Evolutionary conservation across 345 rosid genomes (phyloP).

Genomic region (Eucalyptus albens): DNA sequence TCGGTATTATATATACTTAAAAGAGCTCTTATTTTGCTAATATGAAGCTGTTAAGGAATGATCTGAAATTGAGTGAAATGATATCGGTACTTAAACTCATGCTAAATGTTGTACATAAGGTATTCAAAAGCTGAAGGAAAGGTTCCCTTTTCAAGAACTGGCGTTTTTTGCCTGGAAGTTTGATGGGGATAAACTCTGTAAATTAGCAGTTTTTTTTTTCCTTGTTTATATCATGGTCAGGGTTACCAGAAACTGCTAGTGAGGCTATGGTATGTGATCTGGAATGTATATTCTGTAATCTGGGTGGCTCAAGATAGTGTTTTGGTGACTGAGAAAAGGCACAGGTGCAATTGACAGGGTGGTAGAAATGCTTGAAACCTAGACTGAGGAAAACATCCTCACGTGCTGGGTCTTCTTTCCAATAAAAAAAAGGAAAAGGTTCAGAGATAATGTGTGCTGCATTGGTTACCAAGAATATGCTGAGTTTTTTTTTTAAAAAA

Average conservation of each 20-base stretch:
- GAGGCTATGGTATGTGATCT: neutral
- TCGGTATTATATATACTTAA: neutral
- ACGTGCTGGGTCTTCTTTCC: neutral
- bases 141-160: neutral
- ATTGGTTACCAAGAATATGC: neutral
- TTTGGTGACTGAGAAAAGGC: neutral
- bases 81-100: neutral
- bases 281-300: neutral
- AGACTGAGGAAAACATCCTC: neutral
- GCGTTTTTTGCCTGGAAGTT: neutral
- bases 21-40: neutral
- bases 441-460: neutral
- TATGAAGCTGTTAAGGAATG: neutral
- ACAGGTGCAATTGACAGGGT: neutral
- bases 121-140: neutral
- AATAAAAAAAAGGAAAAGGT: neutral
- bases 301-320: neutral
- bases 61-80: neutral
- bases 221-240: neutral
- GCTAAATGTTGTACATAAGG: neutral
- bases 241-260: neutral
- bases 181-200: neutral
- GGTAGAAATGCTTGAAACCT: neutral
- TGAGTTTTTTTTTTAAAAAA: neutral
- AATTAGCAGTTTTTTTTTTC: neutral